Evolutionary conservation across 2,329 filamentous ascomycete species (phyloP), one percentile per base, ranked within the genome.

Genomic region (Penicillium psychrosexuale): DNA sequence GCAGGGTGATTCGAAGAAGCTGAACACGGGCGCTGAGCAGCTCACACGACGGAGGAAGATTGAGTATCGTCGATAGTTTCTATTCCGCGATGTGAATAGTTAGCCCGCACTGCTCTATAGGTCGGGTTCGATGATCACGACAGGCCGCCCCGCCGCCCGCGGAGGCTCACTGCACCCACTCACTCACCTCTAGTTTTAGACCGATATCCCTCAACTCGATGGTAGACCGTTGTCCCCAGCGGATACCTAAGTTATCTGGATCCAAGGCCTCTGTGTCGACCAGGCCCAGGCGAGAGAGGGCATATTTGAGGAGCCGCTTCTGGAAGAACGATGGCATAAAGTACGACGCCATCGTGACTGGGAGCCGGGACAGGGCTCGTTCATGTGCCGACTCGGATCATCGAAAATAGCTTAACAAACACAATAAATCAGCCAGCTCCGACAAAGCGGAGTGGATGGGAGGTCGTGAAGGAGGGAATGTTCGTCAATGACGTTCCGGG

Each of bases 121-220:
- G 27, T 53, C 36, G 27, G 34, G 19, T 19, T 51, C 33, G 52
- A n/a, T 40, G 42, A 49, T 45, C 40, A 49, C 40, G 34, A 52
- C 39, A 38, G 44, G 7, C 37, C 27, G 46, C 37, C 39, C 54
- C 51, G 59, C 51, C 44, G 15, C 48, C 17, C 8, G 38, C 46
- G 34, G 51, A 44, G 28, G 36, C 39, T 37, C 34, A 46, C 44
- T 27, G n/a, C 31, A 37, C 33, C 27, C 8, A 72, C 79, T 65
- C 78, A 90, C 91, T 65, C 78, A 90, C 91, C 80, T 90, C 83
- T 56, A 92, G 76, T 69, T 87, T 88, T 60, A 97, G 78, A 2
- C 88, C 90, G 55, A 97, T 88, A 80, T 97, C 88, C 64, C 87
- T 85, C 64, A 97, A 86, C 72, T 96, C 92, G 42, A 97, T 82